These are phyloP conservation scores for Pholiota microspora DNA, from an alignment of 768 basidiomycete genomes.

Conservation along the genomic window DNA sequence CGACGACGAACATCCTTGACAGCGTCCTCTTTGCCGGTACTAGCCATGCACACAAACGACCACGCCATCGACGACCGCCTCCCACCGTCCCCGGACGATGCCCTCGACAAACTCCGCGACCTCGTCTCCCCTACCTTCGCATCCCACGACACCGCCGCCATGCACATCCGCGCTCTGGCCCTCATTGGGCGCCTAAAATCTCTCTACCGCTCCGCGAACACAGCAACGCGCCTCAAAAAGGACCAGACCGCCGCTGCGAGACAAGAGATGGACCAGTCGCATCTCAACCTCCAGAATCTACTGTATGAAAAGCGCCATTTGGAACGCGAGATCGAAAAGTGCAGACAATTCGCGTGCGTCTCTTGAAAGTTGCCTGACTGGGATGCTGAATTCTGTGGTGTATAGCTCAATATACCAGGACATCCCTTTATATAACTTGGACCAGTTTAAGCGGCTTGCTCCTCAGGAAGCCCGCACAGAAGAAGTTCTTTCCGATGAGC, in stretches of 20 bases:
- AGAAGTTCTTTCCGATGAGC: constrained; percentile 63
- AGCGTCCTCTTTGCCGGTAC: constrained; percentile 8
- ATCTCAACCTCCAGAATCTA: constrained; percentile 83
- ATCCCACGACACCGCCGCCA: constrained; percentile 43
- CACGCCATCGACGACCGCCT: constrained; percentile 8
- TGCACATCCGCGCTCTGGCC: constrained; percentile 68
- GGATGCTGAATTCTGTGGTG: constrained; percentile 2
- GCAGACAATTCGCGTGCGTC: constrained; percentile 86
- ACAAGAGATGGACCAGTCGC: constrained; percentile 88
- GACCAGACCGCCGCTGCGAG: constrained; percentile 77
- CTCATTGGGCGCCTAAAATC: constrained; percentile 80
- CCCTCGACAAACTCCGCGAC: constrained; percentile 62
- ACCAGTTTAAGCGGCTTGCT: constrained; percentile 68
- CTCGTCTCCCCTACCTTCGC: constrained; percentile 49
- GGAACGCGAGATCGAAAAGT: constrained; percentile 90
- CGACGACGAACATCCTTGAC: constrained; percentile 10
- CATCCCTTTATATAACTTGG: constrained; percentile 66
- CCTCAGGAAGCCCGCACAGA: constrained; percentile 63
- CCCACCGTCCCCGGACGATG: constrained; percentile 34
- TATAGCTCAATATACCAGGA: constrained; percentile 86
- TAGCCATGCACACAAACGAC: constrained; percentile 13
- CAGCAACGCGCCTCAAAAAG: constrained; percentile 61
- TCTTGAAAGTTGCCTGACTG: background rate
- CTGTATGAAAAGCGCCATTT: constrained; percentile 88
- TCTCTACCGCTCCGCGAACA: constrained; percentile 72